These are phyloP conservation scores for Phanerodontia chrysosporium DNA, from an alignment of 768 basidiomycete species.

Conservation along the genomic window DNA sequence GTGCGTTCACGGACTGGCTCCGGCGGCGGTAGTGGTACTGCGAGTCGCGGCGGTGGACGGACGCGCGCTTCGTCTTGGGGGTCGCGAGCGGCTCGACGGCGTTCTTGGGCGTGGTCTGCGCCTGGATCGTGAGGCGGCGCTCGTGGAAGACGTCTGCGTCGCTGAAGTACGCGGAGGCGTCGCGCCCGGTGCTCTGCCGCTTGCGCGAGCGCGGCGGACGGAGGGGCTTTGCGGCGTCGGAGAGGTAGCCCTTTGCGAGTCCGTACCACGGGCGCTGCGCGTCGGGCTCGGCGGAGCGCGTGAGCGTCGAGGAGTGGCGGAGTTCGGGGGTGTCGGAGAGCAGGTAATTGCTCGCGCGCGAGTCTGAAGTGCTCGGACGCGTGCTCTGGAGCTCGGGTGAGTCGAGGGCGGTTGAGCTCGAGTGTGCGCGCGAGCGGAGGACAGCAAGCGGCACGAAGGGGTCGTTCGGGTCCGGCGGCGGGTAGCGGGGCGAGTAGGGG, in stretches of 20 bases:
- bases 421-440: conserved; percentile 55
- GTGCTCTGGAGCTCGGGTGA: conserved; percentile 5
- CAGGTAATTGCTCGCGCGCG: not conserved
- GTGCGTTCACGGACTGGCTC: conserved; percentile 23
- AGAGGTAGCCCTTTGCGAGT: conserved; percentile 12
- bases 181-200: conserved; percentile 12
- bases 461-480: conserved; percentile 61
- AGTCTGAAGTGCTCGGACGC: not conserved
- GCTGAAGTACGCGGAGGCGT: conserved; percentile 19
- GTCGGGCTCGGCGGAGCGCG: not conserved
- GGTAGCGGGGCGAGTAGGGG: conserved; percentile 52
- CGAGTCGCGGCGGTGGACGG: conserved; percentile 2
- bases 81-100: not conserved
- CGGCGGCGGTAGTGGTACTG: conserved; percentile 27
- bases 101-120: not conserved
- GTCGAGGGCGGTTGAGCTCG: conserved; percentile 22
- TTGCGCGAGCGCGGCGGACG: conserved; percentile 20
- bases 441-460: conserved; percentile 69
- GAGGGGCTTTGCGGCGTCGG: conserved; percentile 17
- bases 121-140: not conserved
- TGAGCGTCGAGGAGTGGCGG: not conserved
- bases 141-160: conserved; percentile 16
- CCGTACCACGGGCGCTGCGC: conserved; percentile 12
- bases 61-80: not conserved
- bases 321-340: not conserved